Evolutionary conservation across 2,329 filamentous ascomycete species (phyloP), one percentile per base, ranked within the genome.

Genomic region (Neurospora sp.): DNA sequence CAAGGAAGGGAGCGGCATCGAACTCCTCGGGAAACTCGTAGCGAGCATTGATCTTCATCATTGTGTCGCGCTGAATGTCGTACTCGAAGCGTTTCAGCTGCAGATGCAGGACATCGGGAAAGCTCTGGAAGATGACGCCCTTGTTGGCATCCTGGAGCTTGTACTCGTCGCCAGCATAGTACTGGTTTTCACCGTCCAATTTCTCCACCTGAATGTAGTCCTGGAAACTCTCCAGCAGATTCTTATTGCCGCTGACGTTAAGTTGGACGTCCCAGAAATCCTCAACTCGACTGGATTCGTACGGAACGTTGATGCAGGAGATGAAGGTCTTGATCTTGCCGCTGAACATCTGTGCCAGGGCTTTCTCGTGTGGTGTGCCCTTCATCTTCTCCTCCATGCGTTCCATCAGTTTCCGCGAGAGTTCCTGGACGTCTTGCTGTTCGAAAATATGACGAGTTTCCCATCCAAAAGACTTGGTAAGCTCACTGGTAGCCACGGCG

Each of bases 251-350:
- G 73, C 92, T 91, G 67, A 99, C 96, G 74, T 98, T 99, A 75
- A 99, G 87, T 79, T 99, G 96, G 71, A 99, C 92, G 78, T 99
- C 96, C 96, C 96, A 99, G 79, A 97, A 99, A 76, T 99, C 96
- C 80, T 99, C 96, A 74, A 96, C 88, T 72, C 95, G 88, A 72
- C 94, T 97, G 28, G 93, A 97, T 82, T 98, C 95, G 82, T 97
- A 99, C 76, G 97, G 90, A 72, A 99, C 96, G 79, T 99, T 96
- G 79, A 99, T 97, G 82, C 96, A 99, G 28, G 92, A 96, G 74
- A 99, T 96, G 80, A 98, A 99, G 0, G 96, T 99, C 83, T 98
- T 98, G 80, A 96, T 94, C 81, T 98, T 98, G 70, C 96, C 96
- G 70, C 96, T 94, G 77, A 99, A 98, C 83, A 99, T 91, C 72